Evolutionary conservation across 345 rosid species (phyloP).

Genomic region (Gynandropsis gynandra): DNA sequence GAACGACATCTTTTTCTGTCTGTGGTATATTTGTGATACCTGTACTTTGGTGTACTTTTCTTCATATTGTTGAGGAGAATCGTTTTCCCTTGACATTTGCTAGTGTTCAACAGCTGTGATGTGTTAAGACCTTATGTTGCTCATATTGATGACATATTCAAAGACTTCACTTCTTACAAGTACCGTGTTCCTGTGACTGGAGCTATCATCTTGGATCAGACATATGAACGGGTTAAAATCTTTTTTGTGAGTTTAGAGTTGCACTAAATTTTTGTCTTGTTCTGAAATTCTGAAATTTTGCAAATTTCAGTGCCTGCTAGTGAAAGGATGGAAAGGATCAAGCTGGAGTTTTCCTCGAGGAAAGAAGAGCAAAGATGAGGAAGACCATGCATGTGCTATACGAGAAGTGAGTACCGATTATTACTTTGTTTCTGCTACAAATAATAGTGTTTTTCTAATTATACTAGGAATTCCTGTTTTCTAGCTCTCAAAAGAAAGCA

Average conservation of each 20-base stretch:
- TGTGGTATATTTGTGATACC: not conserved
- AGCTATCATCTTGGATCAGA: conserved; percentile 91
- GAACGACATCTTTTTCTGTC: not conserved
- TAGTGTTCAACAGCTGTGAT: conserved; percentile 94
- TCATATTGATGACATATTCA: conserved; percentile 83
- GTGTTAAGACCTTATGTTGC: conserved; percentile 85
- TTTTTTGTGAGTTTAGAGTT: not conserved
- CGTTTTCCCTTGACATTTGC: conserved; percentile 38
- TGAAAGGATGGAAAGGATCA: conserved; percentile 98
- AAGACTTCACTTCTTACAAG: conserved; percentile 97
- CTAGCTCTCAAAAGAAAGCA: too few species aligned
- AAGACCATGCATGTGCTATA: conserved; percentile 92
- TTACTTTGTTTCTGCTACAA: too few species aligned
- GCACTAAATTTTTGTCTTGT: conserved; percentile 8
- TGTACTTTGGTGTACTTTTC: not conserved
- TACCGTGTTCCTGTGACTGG: conserved; percentile 97
- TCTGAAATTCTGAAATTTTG: conserved; percentile 15
- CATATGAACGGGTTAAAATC: conserved; percentile 77
- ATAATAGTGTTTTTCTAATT: not conserved
- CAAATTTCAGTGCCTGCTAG: conserved; percentile 64
- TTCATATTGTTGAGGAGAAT: not conserved
- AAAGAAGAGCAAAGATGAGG: conserved; percentile 98
- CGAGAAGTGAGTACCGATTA: conserved; percentile 60
- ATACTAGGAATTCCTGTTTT: too few species aligned
- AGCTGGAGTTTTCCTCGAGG: conserved; percentile 99